phyloP scores from a whole-genome alignment of 805 yeast genomes.

The Ogataea trehalophila region DNA sequence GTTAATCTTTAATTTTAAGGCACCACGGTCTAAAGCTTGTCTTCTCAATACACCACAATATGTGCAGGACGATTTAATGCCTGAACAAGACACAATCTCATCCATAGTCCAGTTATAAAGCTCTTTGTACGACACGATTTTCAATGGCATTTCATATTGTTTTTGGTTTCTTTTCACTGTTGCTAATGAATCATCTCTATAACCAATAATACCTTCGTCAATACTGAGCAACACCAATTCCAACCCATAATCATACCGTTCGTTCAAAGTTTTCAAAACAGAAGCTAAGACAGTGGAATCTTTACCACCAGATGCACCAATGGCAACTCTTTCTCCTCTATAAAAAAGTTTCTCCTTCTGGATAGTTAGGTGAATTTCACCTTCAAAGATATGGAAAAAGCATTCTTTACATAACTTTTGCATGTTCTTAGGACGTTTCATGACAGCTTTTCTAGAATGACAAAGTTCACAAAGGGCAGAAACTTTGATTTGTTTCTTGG shows the following conservation, averaged over 20 bases:
- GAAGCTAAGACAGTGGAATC: conserved; percentile 95
- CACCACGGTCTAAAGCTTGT: conserved; percentile 96
- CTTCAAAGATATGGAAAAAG: conserved; percentile 85
- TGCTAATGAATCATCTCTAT: conserved; percentile 94
- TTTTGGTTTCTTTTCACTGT: conserved; percentile 90
- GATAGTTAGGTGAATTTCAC: conserved; percentile 92
- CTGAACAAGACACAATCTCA: conserved; percentile 91
- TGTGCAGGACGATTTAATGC: conserved; percentile 90
- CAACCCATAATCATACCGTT: conserved; percentile 84
- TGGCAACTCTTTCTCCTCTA: conserved; percentile 84
- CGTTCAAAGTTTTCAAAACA: conserved; percentile 80
- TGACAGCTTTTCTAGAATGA: conserved; percentile 72
- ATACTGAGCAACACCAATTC: conserved; percentile 76
- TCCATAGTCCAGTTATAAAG: conserved; percentile 98
- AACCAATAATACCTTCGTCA: conserved; percentile 97
- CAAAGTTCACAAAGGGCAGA: conserved; percentile 75
- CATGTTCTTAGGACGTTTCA: conserved; percentile 88
- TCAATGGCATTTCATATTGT: conserved; percentile 48
- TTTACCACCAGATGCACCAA: conserved; percentile 98
- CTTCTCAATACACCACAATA: conserved; percentile 97
- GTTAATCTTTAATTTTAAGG: conserved; percentile 72
- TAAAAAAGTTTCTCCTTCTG: conserved; percentile 61
- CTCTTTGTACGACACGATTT: conserved; percentile 70
- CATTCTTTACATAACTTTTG: conserved; percentile 89
- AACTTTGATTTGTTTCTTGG: conserved; percentile 30